Percentiles rank a stretch among this genome's conserved stretches.
Conservation (phyloP, 257 asterid genomes). For the Paraleonurus japonicus region DNA sequence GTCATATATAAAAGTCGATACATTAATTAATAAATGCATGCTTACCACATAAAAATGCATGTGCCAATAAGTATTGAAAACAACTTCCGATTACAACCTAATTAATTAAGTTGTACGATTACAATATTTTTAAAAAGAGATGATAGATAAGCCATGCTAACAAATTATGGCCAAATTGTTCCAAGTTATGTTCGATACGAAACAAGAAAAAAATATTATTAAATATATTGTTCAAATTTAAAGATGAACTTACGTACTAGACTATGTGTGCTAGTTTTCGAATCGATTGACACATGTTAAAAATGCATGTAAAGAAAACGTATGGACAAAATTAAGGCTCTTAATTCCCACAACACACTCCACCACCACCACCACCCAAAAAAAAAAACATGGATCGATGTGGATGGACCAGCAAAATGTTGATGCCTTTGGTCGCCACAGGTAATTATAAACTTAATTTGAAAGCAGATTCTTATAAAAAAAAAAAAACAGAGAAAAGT, state of each 20-base stretch:
- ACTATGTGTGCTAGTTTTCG: no score
- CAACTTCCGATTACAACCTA: neutral
- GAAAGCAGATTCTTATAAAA: conserved; percentile 55
- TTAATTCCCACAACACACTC: no score
- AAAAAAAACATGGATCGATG: no score
- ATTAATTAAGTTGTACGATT: no score
- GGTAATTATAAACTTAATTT: conserved; percentile 3
- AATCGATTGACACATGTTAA: no score
- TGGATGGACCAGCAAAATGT: conserved; percentile 27
- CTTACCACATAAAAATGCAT: neutral
- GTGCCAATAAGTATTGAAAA: neutral
- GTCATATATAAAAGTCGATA: no score
- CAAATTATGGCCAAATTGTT: conserved; percentile 11
- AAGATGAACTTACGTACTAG: no score
- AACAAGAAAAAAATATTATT: no score
- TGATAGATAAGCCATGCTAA: neutral
- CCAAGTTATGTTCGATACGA: conserved; percentile 4
- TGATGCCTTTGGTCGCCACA: conserved; percentile 34
- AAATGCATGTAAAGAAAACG: no score
- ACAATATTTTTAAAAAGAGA: neutral
- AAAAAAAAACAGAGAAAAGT: neutral
- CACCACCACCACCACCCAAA: no score
- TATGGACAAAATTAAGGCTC: no score
- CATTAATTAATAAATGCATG: neutral
- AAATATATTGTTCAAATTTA: no score